Evolutionary conservation across 2,329 filamentous ascomycete species (phyloP).

Genomic region (Bipolaris victoriae): DNA sequence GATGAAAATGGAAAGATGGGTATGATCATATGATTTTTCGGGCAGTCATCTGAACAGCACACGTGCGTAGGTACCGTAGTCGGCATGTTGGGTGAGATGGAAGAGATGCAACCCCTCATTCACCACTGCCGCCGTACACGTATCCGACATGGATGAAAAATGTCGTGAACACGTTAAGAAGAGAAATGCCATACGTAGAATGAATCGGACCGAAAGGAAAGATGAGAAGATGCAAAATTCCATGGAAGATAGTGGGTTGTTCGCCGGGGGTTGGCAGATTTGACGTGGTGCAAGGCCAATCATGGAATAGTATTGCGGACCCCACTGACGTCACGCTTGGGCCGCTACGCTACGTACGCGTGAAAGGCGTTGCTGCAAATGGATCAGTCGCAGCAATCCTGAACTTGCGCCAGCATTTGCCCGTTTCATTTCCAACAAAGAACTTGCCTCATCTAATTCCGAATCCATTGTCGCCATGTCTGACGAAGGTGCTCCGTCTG

Average conservation of each 20-base stretch:
- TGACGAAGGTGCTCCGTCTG: slow-evolving; percentile 29
- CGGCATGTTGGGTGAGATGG: no score
- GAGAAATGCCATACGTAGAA: not conserved
- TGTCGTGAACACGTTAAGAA: not conserved
- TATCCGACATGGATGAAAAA: no score
- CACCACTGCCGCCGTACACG: no score
- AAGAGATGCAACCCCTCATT: no score
- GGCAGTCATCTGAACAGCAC: not conserved
- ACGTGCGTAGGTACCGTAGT: not conserved
- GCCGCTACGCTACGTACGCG: slow-evolving; percentile 3
- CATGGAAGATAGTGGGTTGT: not conserved
- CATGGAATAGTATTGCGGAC: slow-evolving; percentile 1
- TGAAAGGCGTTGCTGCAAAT: slow-evolving; percentile 3
- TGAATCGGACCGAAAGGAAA: no score
- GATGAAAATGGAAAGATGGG: no score
- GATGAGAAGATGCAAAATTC: not conserved
- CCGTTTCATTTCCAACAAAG: slow-evolving; percentile 3
- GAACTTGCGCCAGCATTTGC: slow-evolving; percentile 7
- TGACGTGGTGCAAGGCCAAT: not conserved
- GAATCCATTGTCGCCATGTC: slow-evolving; percentile 29
- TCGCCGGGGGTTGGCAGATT: not conserved
- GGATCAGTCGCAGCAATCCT: slow-evolving; percentile 9
- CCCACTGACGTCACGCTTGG: slow-evolving; percentile 27
- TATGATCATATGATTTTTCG: not conserved
- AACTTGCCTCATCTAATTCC: slow-evolving; percentile 3